Base-by-base conservation (phyloP, 148 eudicot genomes). In the Persicaria maculosa region DNA sequence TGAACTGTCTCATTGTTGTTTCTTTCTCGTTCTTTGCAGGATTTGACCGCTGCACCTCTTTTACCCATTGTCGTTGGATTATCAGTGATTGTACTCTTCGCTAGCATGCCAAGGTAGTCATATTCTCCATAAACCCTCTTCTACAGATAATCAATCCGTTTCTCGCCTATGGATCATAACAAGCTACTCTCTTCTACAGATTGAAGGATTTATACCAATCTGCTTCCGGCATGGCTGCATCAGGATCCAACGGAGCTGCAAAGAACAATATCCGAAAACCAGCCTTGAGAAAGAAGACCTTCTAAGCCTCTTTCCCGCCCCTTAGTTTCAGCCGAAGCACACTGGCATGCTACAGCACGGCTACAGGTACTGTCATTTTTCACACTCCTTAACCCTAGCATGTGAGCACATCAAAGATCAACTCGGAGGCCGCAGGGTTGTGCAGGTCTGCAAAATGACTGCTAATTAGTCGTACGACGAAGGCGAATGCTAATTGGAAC, bases 91-190 rank as follows among this genome's bases (percentile, higher is more conserved):
- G 85, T 90, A 68, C 86, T 95, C 67, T 82, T 95, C 76, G 79
- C 90, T 70, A 83, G 94, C 70, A 88, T 95, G 89, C 99, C 99
- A 72, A 89, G 99, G 99, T 95, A 82, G 40, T 46, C 47, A 46
- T 50, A 71, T 25, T 44, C 50, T 54, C n/a, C 72, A 46, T 10
- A 15, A n/a, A 36, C 45, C 47, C 3, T 31, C 40, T 31, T 31
- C 40, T 31, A 31, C 3, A 31, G 22, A 45, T 17, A 55, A 12
- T 15, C 7, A 44, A 53, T 19, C 31, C 15, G 20, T 68, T 44
- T 44, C 47, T 44, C 25, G 48, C 19, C 40, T 50, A 10, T 69
- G 44, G 50, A 45, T 69, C 25, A 44, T 44, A 48, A 68, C 9
- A 68, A 45, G 25, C 73, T n/a, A 68, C 16, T 47, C 8, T 77